Evolutionary conservation across 2,329 filamentous ascomycete species (phyloP).

Genomic region (Neofusicoccum parvum): DNA sequence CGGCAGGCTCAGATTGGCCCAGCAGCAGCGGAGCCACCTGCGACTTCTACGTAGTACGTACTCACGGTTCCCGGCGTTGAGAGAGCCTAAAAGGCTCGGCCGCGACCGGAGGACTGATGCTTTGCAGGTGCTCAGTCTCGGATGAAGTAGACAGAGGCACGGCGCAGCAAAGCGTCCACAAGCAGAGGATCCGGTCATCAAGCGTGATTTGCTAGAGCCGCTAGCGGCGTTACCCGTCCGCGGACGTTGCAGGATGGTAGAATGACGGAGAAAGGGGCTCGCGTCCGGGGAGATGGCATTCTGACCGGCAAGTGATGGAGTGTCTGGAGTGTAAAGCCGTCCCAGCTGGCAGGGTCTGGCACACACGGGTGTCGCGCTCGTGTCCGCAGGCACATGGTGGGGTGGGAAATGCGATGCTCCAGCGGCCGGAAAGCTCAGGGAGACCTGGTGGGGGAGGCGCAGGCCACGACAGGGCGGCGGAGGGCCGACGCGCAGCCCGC

Average conservation of each 20-base stretch:
- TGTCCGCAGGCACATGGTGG: not conserved
- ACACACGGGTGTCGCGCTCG: not conserved
- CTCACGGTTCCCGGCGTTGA: not conserved
- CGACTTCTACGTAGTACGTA: too few species aligned
- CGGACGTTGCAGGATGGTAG: not conserved
- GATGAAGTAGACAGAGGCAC: not conserved
- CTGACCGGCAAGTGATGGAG: not conserved
- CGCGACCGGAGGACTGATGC: not conserved
- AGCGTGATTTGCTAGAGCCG: not conserved
- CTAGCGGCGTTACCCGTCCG: not conserved
- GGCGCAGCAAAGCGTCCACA: not conserved
- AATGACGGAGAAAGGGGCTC: not conserved
- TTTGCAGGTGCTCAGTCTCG: too few species aligned
- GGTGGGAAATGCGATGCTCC: not conserved
- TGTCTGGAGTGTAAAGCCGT: not conserved
- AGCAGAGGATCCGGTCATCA: not conserved
- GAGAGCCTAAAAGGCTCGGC: not conserved
- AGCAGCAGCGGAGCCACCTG: too few species aligned
- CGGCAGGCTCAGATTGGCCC: too few species aligned
- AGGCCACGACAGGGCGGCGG: too few species aligned
- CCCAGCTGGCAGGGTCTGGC: not conserved
- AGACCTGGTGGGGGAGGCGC: not conserved
- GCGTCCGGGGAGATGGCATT: not conserved
- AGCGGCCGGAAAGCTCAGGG: not conserved
- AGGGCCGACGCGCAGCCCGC: too few species aligned